phyloP scores from a whole-genome alignment of 306 rosid genomes.

The Prunus salicina region DNA sequence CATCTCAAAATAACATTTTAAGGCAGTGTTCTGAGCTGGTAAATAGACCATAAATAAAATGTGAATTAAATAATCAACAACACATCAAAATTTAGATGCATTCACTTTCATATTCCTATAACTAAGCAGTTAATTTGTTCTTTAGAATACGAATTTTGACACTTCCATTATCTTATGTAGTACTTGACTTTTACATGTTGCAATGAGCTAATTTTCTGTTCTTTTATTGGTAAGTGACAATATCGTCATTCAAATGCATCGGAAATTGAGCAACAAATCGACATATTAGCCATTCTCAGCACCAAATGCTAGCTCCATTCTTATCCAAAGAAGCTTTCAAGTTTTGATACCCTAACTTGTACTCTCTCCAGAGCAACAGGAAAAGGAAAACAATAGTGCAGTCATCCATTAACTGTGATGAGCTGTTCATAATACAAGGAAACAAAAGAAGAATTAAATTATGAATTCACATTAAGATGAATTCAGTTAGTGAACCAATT shows the following conservation, averaged over 20 bases:
- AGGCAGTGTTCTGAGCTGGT: neutral
- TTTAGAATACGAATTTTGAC: neutral
- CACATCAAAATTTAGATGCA: slow-evolving; percentile 1
- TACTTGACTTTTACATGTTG: slow-evolving; percentile 1
- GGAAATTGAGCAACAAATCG: slow-evolving; percentile 3
- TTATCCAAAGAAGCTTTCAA: neutral
- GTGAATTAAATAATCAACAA: neutral
- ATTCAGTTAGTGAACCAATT: neutral
- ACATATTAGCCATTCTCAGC: neutral
- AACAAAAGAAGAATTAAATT: too few relatives aligned
- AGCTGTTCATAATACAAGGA: too few relatives aligned
- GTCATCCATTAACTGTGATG: neutral
- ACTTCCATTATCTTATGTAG: neutral
- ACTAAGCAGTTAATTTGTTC: neutral
- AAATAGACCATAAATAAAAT: neutral
- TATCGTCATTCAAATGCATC: slow-evolving; percentile 11
- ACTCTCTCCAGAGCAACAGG: neutral
- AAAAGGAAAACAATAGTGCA: neutral
- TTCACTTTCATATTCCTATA: neutral
- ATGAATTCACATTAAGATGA: neutral
- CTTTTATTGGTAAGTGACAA: neutral
- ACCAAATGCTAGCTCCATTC: neutral
- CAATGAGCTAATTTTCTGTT: neutral
- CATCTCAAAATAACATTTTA: neutral
- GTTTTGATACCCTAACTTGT: neutral